Evolutionary conservation across 495 filamentous ascomycete species (phyloP), one percentile per base, ranked within the genome.

Genomic region (Echria macrotheca): DNA sequence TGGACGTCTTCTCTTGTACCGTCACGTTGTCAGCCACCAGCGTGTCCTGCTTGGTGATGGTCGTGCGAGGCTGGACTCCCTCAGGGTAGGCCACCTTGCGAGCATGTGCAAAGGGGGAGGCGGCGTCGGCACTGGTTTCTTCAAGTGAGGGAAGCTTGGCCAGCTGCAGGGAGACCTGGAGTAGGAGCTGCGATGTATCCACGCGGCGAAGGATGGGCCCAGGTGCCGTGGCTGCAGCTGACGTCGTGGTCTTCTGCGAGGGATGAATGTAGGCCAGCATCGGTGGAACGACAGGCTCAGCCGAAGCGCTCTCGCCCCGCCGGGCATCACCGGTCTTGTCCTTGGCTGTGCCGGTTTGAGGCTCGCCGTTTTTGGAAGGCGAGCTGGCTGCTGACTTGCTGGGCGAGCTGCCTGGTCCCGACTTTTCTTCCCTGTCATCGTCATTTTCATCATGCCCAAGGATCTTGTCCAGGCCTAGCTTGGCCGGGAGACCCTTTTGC

Each of bases 21-120:
- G 83, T 89, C 21, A 91, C 87, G 60, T 95, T 96, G 17, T 86
- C 82, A 2, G 76, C 91, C 21, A 97, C 76, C 1, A 98, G 70
- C 57, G 79, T 85, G 65, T 95, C 90, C 11, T 69, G 65, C 53
- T 82, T 76, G 5, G 84, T 86, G 44, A 98, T 83, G 9, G 84
- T 90, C 31, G 82, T 85, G 23, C 80, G 79, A 25, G 82, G 76
- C 21, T 87, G 83, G 29, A 97, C 79, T 22, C 82, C 81, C 3
- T 85, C 81, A 0, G 87, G 82, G 55, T 89, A 83, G 5, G 90
- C 83, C 41, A 95, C 79, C 67, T 96, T 96, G 55, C 77, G 72
- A 26, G 72, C 57, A 65, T 91, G 87, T 0, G 87, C 83, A 50
- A 84, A 85, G 1, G 88, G 81, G 2, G 85, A 87, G 1, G 84